Conservation (phyloP, 192 early-diverging fungal species). For the Coemansia sp. region DNA sequence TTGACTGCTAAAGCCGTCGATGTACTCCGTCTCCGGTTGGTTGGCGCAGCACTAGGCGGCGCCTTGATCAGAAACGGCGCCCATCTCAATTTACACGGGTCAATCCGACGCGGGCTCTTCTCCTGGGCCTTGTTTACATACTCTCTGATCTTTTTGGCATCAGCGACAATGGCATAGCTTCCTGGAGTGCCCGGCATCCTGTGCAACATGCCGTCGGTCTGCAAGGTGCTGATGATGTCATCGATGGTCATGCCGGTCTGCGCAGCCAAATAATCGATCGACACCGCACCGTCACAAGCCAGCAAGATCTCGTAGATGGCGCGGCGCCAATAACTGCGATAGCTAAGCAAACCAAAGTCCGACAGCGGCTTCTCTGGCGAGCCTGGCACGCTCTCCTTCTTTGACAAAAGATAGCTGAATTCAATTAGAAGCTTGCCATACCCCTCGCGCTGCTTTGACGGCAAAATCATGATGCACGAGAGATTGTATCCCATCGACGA, state of each 20-base stretch:
- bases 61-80: conserved; percentile 63
- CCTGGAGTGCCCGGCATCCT: conserved; percentile 10
- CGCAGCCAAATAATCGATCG: conserved; percentile 58
- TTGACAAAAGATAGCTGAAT: conserved; percentile 84
- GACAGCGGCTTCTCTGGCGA: conserved; percentile 91
- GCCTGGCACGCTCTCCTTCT: conserved; percentile 72
- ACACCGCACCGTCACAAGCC: background rate
- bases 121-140: conserved; percentile 51
- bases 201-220: conserved; percentile 54
- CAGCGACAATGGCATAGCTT: conserved; percentile 54
- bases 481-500: conserved; percentile 83
- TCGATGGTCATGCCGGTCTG: conserved; percentile 75
- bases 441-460: conserved; percentile 81
- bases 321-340: conserved; percentile 83
- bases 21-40: background rate
- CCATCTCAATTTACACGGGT: conserved; percentile 65
- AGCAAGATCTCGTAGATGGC: conserved; percentile 69
- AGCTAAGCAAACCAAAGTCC: conserved; percentile 82
- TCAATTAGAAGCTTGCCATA: conserved; percentile 93
- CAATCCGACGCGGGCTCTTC: conserved; percentile 57
- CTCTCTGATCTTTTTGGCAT: conserved; percentile 43
- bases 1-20: background rate
- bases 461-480: conserved; percentile 92
- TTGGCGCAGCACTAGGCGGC: background rate
- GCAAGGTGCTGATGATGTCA: conserved; percentile 79